Base-by-base conservation (phyloP, 2,329 filamentous ascomycete species). In the Phialocephala subalpina region DNA sequence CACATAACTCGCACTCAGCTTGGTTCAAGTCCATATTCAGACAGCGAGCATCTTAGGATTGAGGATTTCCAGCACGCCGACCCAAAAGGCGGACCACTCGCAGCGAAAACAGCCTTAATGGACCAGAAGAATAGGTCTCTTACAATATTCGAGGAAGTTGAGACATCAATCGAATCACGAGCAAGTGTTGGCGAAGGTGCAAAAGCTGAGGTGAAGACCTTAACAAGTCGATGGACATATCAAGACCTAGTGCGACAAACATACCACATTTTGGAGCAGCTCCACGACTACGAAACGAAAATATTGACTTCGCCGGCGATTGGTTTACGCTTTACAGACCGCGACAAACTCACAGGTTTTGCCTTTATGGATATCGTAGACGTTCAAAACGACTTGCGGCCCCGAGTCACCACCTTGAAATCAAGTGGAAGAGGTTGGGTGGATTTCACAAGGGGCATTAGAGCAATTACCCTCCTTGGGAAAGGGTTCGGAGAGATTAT, bases 401-500 rank as follows among this genome's bases (percentile, higher is more conserved):
- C 65, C 27, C 58, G 59, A 0, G 60, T 64, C 36, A 57, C 65
- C 11, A 52, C 16, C 14, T 36, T 63, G 7, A 57, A 63, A 22
- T 6, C 58, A 11, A 62, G 52, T 36, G 65, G 62, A 11, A 18
- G 55, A 49, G 65, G 62, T 29, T 67, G 62, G 65, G 55, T 67
- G 3, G 65, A 64, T 29, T 65, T 67, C 36, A 55, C 29, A 3
- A 33, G 45, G 11, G 47, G 27, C 22, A 68, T 65, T 16, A 6
- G 35, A 9, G 63, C 63, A 36, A 56, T 65, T 14, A 58, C 60
- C 25, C 60, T 68, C 1, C n/a, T 68, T 6, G 66, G 55, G 33
- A 52, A 47, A 25, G 63, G 63, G 1, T 68, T 68, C 49, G 66
- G 66, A 22, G 60, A 63, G 16, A 6, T 68, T 16, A 63, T 68